Percentiles rank a stretch among this genome's conserved stretches.
Evolutionary conservation across 768 basidiomycete species (phyloP).

Genomic region (Zangia roseola): DNA sequence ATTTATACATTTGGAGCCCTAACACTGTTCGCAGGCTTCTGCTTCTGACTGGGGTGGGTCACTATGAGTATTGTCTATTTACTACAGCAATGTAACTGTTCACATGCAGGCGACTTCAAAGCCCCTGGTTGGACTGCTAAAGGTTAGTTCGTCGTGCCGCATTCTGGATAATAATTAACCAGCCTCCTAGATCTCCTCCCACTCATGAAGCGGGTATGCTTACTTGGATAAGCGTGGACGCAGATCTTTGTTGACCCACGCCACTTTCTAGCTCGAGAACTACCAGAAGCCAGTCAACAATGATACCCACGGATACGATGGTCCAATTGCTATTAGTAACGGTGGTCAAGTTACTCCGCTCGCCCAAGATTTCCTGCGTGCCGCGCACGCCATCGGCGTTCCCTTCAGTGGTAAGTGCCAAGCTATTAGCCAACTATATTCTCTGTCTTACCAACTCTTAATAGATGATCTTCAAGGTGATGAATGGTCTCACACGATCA

Average conservation of each 20-base stretch:
- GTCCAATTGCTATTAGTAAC: conserved; percentile 73
- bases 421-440: background rate
- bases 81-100: background rate
- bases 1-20: background rate
- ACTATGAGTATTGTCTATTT: background rate
- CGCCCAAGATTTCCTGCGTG: conserved; percentile 69
- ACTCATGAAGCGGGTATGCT: conserved; percentile 61
- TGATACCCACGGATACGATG: conserved; percentile 66
- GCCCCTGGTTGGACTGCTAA: conserved; percentile 64
- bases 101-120: conserved; percentile 64
- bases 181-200: conserved; percentile 55
- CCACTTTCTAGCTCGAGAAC: conserved; percentile 56
- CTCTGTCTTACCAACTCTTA: background rate
- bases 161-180: background rate
- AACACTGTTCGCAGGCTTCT: conserved; percentile 45
- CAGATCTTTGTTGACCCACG: background rate
- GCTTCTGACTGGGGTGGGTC: conserved; percentile 66
- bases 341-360: conserved; percentile 62
- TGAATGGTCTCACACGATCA: background rate
- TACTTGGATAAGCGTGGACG: background rate
- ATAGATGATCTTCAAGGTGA: conserved; percentile 63
- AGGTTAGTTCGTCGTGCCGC: conserved; percentile 35
- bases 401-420: conserved; percentile 57
- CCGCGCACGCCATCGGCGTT: conserved; percentile 56
- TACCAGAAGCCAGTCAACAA: conserved; percentile 73